Percentiles rank a stretch among this genome's conserved stretches.
Conservation (phyloP, 345 rosid genomes). For the Eucalyptus lansdowneana region DNA sequence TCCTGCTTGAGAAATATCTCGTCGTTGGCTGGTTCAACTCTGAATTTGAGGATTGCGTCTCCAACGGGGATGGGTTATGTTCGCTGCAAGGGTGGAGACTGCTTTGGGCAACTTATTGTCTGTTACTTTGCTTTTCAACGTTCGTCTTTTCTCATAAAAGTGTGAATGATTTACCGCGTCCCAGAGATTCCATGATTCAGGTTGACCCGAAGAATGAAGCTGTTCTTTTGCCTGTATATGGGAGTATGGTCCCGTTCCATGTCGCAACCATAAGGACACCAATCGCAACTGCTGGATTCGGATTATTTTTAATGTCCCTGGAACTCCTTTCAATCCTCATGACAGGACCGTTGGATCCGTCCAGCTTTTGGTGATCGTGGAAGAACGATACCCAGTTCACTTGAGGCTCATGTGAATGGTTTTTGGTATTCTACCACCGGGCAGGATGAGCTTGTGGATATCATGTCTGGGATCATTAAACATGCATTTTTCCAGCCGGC, state of each 20-base stretch:
- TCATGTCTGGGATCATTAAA: constrained; percentile 70
- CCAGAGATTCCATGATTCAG: constrained; percentile 60
- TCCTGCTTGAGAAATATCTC: no score
- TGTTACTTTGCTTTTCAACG: no score
- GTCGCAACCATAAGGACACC: constrained; percentile 72
- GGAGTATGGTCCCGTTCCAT: constrained; percentile 72
- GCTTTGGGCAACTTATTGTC: no score
- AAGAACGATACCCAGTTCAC: no score
- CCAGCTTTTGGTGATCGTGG: no score
- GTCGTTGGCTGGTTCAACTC: no score
- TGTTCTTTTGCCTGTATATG: constrained; percentile 67
- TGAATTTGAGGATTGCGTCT: no score
- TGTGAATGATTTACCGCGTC: constrained; percentile 68
- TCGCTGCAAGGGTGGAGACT: no score
- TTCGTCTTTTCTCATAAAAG: constrained; percentile 12
- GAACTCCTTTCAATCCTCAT: no score
- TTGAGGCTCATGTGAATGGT: no score
- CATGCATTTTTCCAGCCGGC: constrained; percentile 61
- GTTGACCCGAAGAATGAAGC: constrained; percentile 79
- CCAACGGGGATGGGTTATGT: no score
- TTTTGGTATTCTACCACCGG: constrained; percentile 29
- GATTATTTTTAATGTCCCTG: constrained; percentile 65
- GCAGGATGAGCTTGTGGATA: constrained; percentile 72
- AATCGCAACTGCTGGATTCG: constrained; percentile 67
- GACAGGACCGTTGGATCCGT: no score